phyloP scores from a whole-genome alignment of 2,329 filamentous ascomycete genomes.

The Exophiala xenobiotica region DNA sequence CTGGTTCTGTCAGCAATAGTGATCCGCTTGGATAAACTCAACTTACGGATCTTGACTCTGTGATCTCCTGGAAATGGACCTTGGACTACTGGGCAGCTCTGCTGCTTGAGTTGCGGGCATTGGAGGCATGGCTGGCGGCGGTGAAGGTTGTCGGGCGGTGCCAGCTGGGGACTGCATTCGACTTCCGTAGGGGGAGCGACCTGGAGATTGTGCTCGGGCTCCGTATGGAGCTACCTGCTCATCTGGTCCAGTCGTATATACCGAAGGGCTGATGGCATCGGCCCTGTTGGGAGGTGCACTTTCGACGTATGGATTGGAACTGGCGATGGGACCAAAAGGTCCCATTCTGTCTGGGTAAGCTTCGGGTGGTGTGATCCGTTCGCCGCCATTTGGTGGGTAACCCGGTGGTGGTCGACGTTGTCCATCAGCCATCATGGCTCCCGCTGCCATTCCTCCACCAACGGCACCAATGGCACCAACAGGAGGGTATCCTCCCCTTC shows the following conservation, averaged over 20 bases:
- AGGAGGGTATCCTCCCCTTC: constrained; percentile 27
- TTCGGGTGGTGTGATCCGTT: constrained; percentile 44
- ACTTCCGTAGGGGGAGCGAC: constrained; percentile 29
- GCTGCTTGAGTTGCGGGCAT: constrained; percentile 49
- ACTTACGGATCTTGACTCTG: constrained; percentile 28
- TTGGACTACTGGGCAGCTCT: constrained; percentile 15
- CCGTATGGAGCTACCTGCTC: constrained; percentile 64
- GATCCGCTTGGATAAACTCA: neutral
- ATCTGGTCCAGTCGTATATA: constrained; percentile 23
- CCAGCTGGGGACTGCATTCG: constrained; percentile 34
- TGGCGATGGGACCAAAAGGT: constrained; percentile 10
- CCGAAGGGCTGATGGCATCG: constrained; percentile 18
- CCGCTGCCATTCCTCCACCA: constrained; percentile 46
- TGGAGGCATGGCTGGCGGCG: constrained; percentile 56
- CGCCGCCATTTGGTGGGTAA: constrained; percentile 45
- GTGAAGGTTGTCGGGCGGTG: constrained; percentile 55
- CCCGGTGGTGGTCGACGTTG: constrained; percentile 48
- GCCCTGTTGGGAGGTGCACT: constrained; percentile 35
- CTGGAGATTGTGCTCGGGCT: constrained; percentile 47
- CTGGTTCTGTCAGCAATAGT: constrained; percentile 15
- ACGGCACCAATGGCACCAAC: constrained; percentile 20
- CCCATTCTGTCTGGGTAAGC: constrained; percentile 21
- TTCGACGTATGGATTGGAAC: constrained; percentile 20
- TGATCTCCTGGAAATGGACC: constrained; percentile 17
- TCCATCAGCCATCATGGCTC: constrained; percentile 41